Conservation (phyloP, 805 yeast genomes). For the Saccharomycopsis amapae region DNA sequence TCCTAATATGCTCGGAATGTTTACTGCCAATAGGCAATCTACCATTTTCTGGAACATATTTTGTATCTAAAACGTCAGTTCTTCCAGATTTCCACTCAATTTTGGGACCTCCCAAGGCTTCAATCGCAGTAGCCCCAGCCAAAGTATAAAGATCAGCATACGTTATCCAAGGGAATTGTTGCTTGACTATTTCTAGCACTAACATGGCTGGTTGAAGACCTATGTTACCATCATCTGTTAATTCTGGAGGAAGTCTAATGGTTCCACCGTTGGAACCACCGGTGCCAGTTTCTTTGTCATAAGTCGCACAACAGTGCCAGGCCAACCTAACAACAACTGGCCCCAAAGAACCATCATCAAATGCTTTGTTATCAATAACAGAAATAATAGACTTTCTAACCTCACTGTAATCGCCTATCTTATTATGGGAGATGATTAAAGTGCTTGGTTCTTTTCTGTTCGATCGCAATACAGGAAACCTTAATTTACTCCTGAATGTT, state of each 20-base stretch:
- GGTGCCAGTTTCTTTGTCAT: slow-evolving; percentile 29
- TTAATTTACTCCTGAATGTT: too few species aligned
- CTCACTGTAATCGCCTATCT: slow-evolving; percentile 27
- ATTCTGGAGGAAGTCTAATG: slow-evolving; percentile 37
- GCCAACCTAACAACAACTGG: slow-evolving; percentile 41
- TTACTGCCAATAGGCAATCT: slow-evolving; percentile 44
- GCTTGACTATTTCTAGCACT: slow-evolving; percentile 34
- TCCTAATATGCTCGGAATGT: slow-evolving; percentile 39
- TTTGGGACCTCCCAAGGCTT: slow-evolving; percentile 43
- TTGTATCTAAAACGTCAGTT: slow-evolving; percentile 32
- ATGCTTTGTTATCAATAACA: slow-evolving; percentile 20
- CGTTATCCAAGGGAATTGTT: slow-evolving; percentile 38
- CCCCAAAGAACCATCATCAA: slow-evolving; percentile 34
- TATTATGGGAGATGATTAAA: neutral
- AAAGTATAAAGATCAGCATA: slow-evolving; percentile 47
- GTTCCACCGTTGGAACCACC: slow-evolving; percentile 35
- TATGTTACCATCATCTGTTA: slow-evolving; percentile 42
- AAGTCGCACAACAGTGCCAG: slow-evolving; percentile 47
- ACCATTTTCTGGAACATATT: slow-evolving; percentile 39
- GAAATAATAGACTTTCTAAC: slow-evolving; percentile 32
- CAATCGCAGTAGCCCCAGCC: slow-evolving; percentile 45
- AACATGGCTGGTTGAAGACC: slow-evolving; percentile 40
- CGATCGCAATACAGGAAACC: too few species aligned
- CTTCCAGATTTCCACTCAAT: slow-evolving; percentile 46
- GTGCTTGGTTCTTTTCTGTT: too few species aligned